These are phyloP conservation scores for Komagataella mondaviorum DNA, from an alignment of 805 yeast genomes.

Conservation along the genomic window DNA sequence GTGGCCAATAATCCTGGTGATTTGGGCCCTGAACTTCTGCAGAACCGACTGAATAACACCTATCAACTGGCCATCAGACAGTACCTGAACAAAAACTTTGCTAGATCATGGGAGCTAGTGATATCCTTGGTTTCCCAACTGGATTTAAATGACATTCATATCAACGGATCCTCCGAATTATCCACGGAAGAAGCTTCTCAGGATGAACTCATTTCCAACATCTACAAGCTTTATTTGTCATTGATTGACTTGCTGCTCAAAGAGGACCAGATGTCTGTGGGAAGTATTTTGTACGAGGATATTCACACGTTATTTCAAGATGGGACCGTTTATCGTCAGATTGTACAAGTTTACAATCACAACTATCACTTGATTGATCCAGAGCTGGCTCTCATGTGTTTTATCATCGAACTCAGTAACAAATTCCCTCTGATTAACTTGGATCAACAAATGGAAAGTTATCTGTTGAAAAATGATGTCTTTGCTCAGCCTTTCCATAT, in stretches of 20 bases:
- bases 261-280: conserved; percentile 2
- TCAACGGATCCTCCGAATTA: conserved; percentile 3
- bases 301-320: conserved; percentile 5
- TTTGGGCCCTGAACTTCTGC: not conserved
- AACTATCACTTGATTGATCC: conserved; percentile 9
- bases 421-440: conserved; percentile 9
- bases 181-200: conserved; percentile 3
- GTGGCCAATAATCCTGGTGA: not conserved
- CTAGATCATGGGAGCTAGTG: conserved; percentile 13
- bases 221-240: conserved; percentile 15
- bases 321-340: conserved; percentile 12
- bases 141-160: not conserved
- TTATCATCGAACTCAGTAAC: conserved; percentile 16
- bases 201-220: conserved; percentile 7
- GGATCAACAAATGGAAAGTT: conserved; percentile 12
- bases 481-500: conserved; percentile 3
- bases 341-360: conserved; percentile 6
- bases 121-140: conserved; percentile 7
- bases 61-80: conserved; percentile 27
- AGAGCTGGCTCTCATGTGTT: conserved; percentile 15
- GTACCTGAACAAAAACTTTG: conserved; percentile 21
- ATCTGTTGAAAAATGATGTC: conserved; percentile 6
- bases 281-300: not conserved
- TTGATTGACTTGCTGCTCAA: conserved; percentile 15
- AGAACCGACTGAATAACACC: conserved; percentile 8